A percentile compares a stretch with the other conserved stretches of the same genome.
Conservation (phyloP, 768 basidiomycete genomes). For the Mycena rosella region DNA sequence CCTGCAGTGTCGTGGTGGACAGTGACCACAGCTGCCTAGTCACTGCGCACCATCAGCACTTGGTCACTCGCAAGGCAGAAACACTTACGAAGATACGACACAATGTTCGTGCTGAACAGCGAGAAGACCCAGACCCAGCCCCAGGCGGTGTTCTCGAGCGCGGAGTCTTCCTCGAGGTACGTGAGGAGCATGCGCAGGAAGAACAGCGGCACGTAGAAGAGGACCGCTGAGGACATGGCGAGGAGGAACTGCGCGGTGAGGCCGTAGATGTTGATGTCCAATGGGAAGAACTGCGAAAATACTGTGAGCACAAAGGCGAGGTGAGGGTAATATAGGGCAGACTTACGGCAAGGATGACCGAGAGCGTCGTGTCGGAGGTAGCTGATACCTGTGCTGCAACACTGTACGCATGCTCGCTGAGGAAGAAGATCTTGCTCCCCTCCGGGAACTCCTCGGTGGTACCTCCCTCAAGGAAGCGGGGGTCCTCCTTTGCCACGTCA, state of each 20-base stretch:
- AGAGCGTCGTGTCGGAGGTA: too few species aligned
- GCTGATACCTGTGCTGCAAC: too few species aligned
- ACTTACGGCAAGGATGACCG: too few species aligned
- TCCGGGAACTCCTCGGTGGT: too few species aligned
- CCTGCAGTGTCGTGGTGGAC: slow-evolving; percentile 69
- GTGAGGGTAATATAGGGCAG: too few species aligned
- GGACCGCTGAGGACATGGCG: slow-evolving; percentile 66
- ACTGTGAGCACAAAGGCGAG: too few species aligned
- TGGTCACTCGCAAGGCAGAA: background rate
- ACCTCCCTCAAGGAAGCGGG: too few species aligned
- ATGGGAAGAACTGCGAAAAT: too few species aligned
- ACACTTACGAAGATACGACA: slow-evolving; percentile 57
- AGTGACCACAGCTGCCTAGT: slow-evolving; percentile 69
- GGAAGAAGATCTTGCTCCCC: too few species aligned
- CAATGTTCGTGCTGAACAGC: slow-evolving; percentile 60
- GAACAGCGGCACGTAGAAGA: slow-evolving; percentile 75
- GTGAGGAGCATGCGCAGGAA: slow-evolving; percentile 69
- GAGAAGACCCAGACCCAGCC: slow-evolving; percentile 76
- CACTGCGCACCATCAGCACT: slow-evolving; percentile 44
- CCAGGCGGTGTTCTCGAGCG: slow-evolving; percentile 65
- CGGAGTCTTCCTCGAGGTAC: slow-evolving; percentile 73
- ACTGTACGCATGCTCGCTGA: too few species aligned
- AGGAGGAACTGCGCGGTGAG: slow-evolving; percentile 61
- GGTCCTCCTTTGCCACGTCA: slow-evolving; percentile 94
- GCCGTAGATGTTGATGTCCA: slow-evolving; percentile 62